Percentiles rank a stretch among this genome's conserved stretches.
Evolutionary conservation across 2,329 filamentous ascomycete species (phyloP).

Genomic region (Biscogniauxia mediterranea): DNA sequence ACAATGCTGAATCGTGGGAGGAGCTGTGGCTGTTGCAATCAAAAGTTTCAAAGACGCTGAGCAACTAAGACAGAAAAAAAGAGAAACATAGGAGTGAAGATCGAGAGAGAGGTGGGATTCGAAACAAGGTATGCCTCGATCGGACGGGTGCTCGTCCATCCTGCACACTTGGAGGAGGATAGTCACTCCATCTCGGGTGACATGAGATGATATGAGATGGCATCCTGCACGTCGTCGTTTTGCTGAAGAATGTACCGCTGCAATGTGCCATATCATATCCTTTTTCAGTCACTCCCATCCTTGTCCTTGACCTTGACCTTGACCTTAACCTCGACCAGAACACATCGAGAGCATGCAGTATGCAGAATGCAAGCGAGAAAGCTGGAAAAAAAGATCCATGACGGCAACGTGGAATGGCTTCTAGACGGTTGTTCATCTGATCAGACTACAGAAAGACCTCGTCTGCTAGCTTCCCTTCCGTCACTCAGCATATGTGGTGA

Average conservation of each 20-base stretch:
- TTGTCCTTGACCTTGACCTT: neutral
- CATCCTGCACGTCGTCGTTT: neutral
- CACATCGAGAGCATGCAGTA: neutral
- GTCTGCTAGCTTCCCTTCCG: neutral
- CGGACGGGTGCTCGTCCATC: neutral
- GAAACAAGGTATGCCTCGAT: constrained; percentile 1
- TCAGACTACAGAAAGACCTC: neutral
- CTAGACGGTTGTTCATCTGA: neutral
- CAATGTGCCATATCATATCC: neutral
- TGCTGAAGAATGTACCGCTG: neutral
- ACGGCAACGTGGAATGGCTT: constrained; percentile 1
- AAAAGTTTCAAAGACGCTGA: neutral
- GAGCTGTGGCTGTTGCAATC: neutral
- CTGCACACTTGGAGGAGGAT: neutral
- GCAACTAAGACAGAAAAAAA: neutral
- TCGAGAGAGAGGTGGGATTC: neutral
- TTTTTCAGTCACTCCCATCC: neutral
- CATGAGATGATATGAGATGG: neutral
- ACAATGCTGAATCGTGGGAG: neutral
- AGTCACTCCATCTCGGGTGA: neutral
- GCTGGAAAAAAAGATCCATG: neutral
- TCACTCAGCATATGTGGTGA: constrained; percentile 22
- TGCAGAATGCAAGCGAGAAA: neutral
- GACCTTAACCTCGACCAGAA: neutral
- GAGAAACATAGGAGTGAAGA: too few species aligned